Conservation (phyloP, 1,284 basidiomycete genomes). For the Rhodotorula glutinis region DNA sequence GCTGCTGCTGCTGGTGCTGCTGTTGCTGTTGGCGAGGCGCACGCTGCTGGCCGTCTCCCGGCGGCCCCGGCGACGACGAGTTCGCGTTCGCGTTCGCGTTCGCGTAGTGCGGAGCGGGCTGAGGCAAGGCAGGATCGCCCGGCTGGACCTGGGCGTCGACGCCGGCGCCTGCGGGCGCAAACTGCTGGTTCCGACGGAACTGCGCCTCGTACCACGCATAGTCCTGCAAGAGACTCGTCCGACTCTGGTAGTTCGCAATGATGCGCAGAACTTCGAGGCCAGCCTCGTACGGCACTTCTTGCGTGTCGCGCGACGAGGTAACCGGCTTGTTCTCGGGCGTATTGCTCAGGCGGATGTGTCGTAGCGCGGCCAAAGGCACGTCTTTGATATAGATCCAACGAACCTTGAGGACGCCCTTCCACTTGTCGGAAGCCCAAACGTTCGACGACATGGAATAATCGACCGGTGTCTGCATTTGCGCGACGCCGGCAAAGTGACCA, state of each 20-base stretch:
- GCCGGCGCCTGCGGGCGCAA: not conserved
- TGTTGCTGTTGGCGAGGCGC: conserved; percentile 6
- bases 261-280: conserved; percentile 92
- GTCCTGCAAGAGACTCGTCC: conserved; percentile 83
- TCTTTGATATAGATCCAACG: conserved; percentile 94
- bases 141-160: not conserved
- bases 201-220: conserved; percentile 27
- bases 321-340: conserved; percentile 95
- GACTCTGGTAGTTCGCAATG: conserved; percentile 80
- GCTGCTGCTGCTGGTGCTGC: conserved; percentile 4
- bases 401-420: conserved; percentile 68
- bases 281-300: conserved; percentile 87
- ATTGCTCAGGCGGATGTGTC: conserved; percentile 84
- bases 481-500: conserved; percentile 95
- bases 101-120: conserved; percentile 6
- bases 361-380: conserved; percentile 78
- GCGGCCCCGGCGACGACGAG: not conserved
- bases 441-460: conserved; percentile 61
- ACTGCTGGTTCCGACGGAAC: conserved; percentile 12
- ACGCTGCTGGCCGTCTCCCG: not conserved
- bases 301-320: conserved; percentile 84
- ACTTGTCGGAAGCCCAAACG: conserved; percentile 96
- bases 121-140: not conserved
- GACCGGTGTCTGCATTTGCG: conserved; percentile 67
- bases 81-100: not conserved